A percentile compares a stretch with the other conserved stretches of the same genome.
phyloP scores from a whole-genome alignment of 1,284 basidiomycete species.

The Phylloporus sp. region DNA sequence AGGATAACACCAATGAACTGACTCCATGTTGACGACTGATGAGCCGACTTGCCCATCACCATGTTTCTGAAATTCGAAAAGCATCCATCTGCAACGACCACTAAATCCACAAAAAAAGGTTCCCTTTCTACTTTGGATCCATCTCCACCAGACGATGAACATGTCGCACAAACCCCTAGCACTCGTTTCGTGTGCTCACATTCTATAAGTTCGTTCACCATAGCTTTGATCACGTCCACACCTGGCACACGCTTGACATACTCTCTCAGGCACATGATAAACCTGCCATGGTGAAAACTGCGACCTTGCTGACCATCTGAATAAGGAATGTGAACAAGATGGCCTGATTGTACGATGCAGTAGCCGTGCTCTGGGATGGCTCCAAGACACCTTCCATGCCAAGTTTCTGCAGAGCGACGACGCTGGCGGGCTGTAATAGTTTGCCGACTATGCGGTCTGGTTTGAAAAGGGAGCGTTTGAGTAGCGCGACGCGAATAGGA shows the following conservation, averaged over 20 bases:
- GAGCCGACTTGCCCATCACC: conserved; percentile 47
- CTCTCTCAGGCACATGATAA: conserved; percentile 80
- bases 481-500: conserved; percentile 77
- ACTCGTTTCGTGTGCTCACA: conserved; percentile 60
- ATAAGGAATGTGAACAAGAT: conserved; percentile 87
- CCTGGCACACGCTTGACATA: conserved; percentile 63
- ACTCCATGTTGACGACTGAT: conserved; percentile 55
- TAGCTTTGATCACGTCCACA: conserved; percentile 83
- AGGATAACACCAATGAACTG: conserved; percentile 77
- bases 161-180: conserved; percentile 64
- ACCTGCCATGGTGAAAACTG: conserved; percentile 94
- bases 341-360: conserved; percentile 74
- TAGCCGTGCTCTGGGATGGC: conserved; percentile 87
- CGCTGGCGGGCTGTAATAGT: conserved; percentile 93
- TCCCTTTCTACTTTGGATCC: conserved; percentile 46
- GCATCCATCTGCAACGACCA: conserved; percentile 93
- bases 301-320: conserved; percentile 74
- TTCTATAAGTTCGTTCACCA: conserved; percentile 75
- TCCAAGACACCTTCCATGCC: conserved; percentile 81
- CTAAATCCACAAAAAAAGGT: conserved; percentile 73
- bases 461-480: conserved; percentile 89
- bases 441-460: conserved; percentile 99
- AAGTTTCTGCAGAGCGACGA: conserved; percentile 75
- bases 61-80: conserved; percentile 82
- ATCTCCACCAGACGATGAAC: conserved; percentile 31